Percentiles rank a stretch among this genome's conserved stretches.
Conservation (phyloP, 2,329 filamentous ascomycete genomes). For the Xylariaceae sp. region DNA sequence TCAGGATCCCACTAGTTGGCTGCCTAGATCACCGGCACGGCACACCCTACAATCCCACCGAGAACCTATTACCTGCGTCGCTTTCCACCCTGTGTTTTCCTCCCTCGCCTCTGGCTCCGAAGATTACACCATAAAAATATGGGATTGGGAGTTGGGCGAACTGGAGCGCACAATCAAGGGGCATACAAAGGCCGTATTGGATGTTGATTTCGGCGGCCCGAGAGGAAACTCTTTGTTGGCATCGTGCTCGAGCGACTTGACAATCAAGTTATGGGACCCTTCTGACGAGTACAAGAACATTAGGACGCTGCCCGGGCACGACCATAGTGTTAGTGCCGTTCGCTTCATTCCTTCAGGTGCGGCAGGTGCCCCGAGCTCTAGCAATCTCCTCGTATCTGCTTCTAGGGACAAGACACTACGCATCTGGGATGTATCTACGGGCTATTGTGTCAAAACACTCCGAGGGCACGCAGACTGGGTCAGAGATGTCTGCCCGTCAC, state of each 20-base stretch:
- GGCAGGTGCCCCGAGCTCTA: slow-evolving; percentile 74
- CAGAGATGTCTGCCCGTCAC: slow-evolving; percentile 80
- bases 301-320: slow-evolving; percentile 84
- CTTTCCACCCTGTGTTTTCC: slow-evolving; percentile 90
- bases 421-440: slow-evolving; percentile 92
- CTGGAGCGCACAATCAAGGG: slow-evolving; percentile 89
- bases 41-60: slow-evolving; percentile 85
- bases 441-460: slow-evolving; percentile 90
- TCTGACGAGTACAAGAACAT: slow-evolving; percentile 95
- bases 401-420: slow-evolving; percentile 82
- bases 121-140: slow-evolving; percentile 93
- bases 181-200: slow-evolving; percentile 84
- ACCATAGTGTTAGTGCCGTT: slow-evolving; percentile 87
- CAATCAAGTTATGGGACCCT: slow-evolving; percentile 95
- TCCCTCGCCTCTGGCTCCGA: slow-evolving; percentile 89
- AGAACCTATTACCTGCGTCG: slow-evolving; percentile 79
- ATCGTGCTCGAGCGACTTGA: slow-evolving; percentile 85
- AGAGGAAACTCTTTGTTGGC: slow-evolving; percentile 77
- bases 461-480: slow-evolving; percentile 88
- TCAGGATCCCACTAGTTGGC: slow-evolving; percentile 83
- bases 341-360: slow-evolving; percentile 86
- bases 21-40: slow-evolving; percentile 79
- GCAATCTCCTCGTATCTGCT: slow-evolving; percentile 83
- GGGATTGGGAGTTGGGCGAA: slow-evolving; percentile 95
- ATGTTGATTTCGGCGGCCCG: slow-evolving; percentile 88